These are phyloP conservation scores for Nicotiana obtusifolia DNA, from an alignment of 257 asterid genomes.

Conservation along the genomic window DNA sequence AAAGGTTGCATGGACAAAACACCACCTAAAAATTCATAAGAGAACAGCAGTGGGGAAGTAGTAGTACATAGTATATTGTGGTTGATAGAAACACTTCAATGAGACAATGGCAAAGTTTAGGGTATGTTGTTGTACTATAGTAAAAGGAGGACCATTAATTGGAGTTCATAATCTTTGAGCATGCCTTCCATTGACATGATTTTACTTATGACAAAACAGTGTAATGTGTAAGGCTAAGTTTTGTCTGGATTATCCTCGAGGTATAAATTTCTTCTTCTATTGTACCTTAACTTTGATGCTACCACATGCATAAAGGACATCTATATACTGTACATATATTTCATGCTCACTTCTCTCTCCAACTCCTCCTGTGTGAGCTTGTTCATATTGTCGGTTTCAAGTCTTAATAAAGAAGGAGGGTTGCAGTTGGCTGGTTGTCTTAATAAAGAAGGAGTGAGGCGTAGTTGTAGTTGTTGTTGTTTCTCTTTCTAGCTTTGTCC, in stretches of 20 bases:
- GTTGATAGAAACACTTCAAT: constrained; percentile 57
- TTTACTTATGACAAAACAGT: constrained; percentile 44
- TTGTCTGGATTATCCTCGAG: constrained; percentile 44
- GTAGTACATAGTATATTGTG: background rate
- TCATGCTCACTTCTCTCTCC: background rate
- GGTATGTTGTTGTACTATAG: no score
- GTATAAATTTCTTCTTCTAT: constrained; percentile 17
- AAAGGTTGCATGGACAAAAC: background rate
- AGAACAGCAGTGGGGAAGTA: background rate
- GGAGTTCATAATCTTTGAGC: constrained; percentile 36
- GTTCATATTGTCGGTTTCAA: no score
- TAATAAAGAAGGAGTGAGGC: no score
- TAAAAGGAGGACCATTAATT: constrained; percentile 25
- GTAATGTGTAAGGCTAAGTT: constrained; percentile 37
- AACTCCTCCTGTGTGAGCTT: no score
- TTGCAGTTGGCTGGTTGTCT: no score
- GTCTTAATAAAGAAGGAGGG: no score
- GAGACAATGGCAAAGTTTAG: constrained; percentile 27
- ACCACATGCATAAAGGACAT: background rate
- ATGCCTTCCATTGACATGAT: constrained; percentile 48
- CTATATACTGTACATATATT: background rate
- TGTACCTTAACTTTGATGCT: background rate
- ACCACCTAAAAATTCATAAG: background rate
- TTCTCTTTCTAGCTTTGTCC: no score
- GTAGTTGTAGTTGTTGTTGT: no score